These are phyloP conservation scores for Globisporangium lucens DNA, from an alignment of 352 stramenopile species.

Conservation along the genomic window DNA sequence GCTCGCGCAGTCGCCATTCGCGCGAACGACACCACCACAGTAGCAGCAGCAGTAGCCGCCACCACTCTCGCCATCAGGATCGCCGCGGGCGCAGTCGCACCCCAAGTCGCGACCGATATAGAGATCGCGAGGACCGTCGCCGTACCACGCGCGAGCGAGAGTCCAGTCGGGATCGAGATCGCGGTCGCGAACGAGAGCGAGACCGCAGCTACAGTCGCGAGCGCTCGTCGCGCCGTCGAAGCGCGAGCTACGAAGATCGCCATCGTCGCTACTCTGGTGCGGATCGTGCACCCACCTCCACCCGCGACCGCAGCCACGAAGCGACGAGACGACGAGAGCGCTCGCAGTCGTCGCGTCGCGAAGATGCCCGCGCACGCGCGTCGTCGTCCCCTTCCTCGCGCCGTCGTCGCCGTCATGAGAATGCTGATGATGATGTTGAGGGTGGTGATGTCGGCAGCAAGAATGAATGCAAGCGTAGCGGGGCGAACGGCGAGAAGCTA, in stretches of 20 bases:
- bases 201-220: constrained; percentile 16
- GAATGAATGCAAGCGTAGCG: neutral
- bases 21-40: neutral
- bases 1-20: constrained; percentile 11
- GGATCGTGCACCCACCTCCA: neutral
- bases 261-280: neutral
- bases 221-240: constrained; percentile 8
- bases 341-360: constrained; percentile 4
- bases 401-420: neutral
- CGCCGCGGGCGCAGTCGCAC: constrained; percentile 10
- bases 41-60: neutral
- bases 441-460: neutral
- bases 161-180: constrained; percentile 23
- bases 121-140: constrained; percentile 4
- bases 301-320: constrained; percentile 10
- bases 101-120: constrained; percentile 3
- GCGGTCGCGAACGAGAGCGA: constrained; percentile 16
- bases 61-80: neutral
- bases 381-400: constrained; percentile 2
- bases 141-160: constrained; percentile 9
- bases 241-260: constrained; percentile 9
- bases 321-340: constrained; percentile 1
- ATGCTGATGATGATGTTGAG: neutral
- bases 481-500: neutral
- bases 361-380: neutral